Evolutionary conservation across 108 stramenopile genomes (phyloP), one percentile per base, ranked within the genome.

Genomic region (Craspedostauros australis): DNA sequence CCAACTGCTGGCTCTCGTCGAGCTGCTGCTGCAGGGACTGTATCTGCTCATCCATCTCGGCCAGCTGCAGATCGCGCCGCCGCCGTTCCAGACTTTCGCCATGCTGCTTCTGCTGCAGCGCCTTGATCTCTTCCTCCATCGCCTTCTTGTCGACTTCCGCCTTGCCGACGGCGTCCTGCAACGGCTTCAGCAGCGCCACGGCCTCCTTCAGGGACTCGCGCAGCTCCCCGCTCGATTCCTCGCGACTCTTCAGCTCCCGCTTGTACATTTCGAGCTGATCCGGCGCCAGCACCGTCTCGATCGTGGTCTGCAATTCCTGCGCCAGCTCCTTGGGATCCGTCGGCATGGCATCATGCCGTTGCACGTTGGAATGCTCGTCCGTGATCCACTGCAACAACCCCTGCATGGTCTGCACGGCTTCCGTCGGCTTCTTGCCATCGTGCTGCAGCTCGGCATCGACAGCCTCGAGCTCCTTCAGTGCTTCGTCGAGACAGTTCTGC

Each of bases 131-230:
- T 36, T 62, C 46, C 29, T 72, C 52, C n/a, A 62, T 32, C 5
- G 39, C 48, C n/a, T 43, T 41, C 38, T 68, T 64, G 0, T 62
- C 57, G 48, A 45, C 33, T 24, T 79, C 70, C 0, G 70, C 59
- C 29, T 64, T 50, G n/a, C 66, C 66, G 8, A 75, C 78, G 5
- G 70, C 73, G 52, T 79, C 78, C 47, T 79, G 73, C 37, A 79
- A 50, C 32, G 78, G 78, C 39, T 75, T 75, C 14, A 79, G 43
- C 25, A 79, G 46, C 3, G 73, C 52, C 0, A 79, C 78, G 2
- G 78, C 78, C 45, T 79, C 78, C 45, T 75, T 63, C 16, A 79
- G 66, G 31, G 45, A 54, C 38, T 60, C 58, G 8, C 78, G 51
- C 19, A 79, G 39, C 46, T 79, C 78, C 7, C 40, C 54, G 39